A percentile compares a stretch with the other conserved stretches of the same genome.
These are phyloP conservation scores for Fusarium napiforme DNA, from an alignment of 2,329 filamentous ascomycete species.

Conservation along the genomic window DNA sequence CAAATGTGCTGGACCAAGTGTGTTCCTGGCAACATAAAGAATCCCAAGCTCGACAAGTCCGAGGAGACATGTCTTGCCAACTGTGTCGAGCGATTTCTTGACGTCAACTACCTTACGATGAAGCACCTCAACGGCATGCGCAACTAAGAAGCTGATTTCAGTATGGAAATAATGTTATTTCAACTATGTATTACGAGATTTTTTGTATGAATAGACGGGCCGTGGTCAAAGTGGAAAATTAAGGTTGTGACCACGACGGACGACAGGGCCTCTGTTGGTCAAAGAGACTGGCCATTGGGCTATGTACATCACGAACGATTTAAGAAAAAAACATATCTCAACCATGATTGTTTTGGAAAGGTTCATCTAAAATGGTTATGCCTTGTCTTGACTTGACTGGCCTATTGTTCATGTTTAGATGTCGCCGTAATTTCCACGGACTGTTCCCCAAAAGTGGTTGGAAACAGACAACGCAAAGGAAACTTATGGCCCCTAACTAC, in stretches of 20 bases:
- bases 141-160: conserved; percentile 8
- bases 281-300: conserved; percentile 7
- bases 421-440: too few species aligned
- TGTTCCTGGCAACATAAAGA: conserved; percentile 78
- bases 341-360: not conserved
- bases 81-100: conserved; percentile 94
- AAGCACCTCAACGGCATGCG: conserved; percentile 79
- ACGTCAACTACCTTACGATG: conserved; percentile 86
- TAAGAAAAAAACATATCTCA: not conserved
- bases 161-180: not conserved
- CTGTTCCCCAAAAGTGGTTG: too few species aligned
- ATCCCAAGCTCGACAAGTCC: conserved; percentile 75
- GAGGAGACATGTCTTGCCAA: conserved; percentile 90
- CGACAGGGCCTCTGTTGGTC: not conserved
- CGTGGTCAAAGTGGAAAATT: not conserved
- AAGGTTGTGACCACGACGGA: not conserved
- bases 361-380: not conserved
- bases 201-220: conserved; percentile 35
- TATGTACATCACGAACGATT: conserved; percentile 18
- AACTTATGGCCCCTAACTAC: not conserved
- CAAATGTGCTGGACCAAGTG: conserved; percentile 97
- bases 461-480: not conserved
- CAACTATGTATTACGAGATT: conserved; percentile 1
- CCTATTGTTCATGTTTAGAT: not conserved
- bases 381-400: not conserved